Evolutionary conservation across 2,329 filamentous ascomycete genomes (phyloP), one percentile per base, ranked within the genome.

Genomic region (Trichoderma koningii): DNA sequence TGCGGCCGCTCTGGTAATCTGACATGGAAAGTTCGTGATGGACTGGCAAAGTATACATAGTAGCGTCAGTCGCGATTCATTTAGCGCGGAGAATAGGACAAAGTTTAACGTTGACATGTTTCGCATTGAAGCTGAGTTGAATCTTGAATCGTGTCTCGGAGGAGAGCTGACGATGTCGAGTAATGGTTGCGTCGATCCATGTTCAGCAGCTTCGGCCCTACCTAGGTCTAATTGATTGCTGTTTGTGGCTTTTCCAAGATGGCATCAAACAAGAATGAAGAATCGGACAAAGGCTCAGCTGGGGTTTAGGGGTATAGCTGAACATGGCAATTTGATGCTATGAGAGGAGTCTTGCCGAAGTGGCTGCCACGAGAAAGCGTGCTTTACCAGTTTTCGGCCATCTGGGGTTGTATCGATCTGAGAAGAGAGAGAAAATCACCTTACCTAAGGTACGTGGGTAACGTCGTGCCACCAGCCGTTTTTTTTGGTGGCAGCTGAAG

Each of bases 301-400:
- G 55, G n/a, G n/a, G 44, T 19, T 48, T 47, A 14, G 28, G 28
- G 44, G 12, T 17, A 6, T 17, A 28, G 41, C 30, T 34, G 30
- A 23, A 30, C 51, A 12, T 21, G 45, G 41, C 48, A 23, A 30
- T 14, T 45, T 26, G 17, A 7, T 28, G 17, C 53, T 28, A 56
- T 14, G 30, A 17, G 41, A 30, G 48, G 23, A 14, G 5, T 38
- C 48, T 53, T 53, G 38, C 48, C 30, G 14, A 41, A 44, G 59
- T 62, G 59, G 59, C 59, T 62, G 59, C 59, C 59, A 62, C 59
- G 59, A 62, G 59, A 50, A 34, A 59, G 34, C 23, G 28, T 59
- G 55, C 28, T 19, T 48, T 45, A 21, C 10, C 44, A 50, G 50
- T 23, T 34, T 26, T 28, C 3, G 9, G 50, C 48, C 34, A 44